phyloP scores from a whole-genome alignment of 805 yeast species.

The Wickerhamiella nectarea region DNA sequence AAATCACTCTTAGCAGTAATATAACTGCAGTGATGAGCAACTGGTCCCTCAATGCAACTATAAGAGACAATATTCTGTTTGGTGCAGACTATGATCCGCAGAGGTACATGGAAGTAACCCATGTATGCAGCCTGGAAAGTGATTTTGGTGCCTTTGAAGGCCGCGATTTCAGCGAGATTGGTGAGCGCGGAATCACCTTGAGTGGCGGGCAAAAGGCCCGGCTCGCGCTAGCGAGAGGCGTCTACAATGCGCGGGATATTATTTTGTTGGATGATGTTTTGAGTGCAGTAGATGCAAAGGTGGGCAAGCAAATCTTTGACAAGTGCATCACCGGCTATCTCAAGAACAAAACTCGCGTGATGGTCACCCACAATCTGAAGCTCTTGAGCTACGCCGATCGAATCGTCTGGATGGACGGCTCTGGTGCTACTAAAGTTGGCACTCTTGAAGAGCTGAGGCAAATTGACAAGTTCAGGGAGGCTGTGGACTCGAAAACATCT shows the following conservation, averaged over 20 bases:
- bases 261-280: conserved; percentile 67
- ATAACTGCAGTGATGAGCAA: conserved; percentile 50
- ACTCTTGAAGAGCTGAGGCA: conserved; percentile 37
- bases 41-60: conserved; percentile 75
- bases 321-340: conserved; percentile 52
- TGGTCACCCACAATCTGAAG: conserved; percentile 77
- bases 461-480: background rate
- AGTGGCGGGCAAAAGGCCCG: conserved; percentile 91
- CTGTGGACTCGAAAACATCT: background rate
- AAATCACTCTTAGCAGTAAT: conserved; percentile 38
- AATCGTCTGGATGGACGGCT: conserved; percentile 39
- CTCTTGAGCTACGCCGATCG: conserved; percentile 57
- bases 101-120: conserved; percentile 41
- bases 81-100: conserved; percentile 41
- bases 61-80: conserved; percentile 59
- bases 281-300: conserved; percentile 81
- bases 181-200: conserved; percentile 77
- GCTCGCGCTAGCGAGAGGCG: conserved; percentile 70
- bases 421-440: conserved; percentile 45
- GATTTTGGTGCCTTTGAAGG: conserved; percentile 58
- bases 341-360: conserved; percentile 46
- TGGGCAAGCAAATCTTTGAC: conserved; percentile 65
- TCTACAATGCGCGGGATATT: conserved; percentile 52
- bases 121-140: conserved; percentile 50
- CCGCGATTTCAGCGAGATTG: conserved; percentile 62